Evolutionary conservation across 75 land plant species (phyloP).

Genomic region (Cupressus sempervirens): DNA sequence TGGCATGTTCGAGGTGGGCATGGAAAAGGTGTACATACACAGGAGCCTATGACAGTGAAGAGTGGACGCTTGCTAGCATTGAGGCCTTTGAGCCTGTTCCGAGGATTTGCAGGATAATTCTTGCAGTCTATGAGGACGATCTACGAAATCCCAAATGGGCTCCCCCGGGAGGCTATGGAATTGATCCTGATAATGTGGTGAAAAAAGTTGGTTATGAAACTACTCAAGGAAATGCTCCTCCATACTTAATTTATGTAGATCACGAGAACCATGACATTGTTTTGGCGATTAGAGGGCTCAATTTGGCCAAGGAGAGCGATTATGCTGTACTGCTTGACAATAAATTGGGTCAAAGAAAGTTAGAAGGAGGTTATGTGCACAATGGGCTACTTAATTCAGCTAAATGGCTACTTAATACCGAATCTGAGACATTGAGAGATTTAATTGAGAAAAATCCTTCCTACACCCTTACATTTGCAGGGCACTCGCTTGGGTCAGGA

Average conservation of each 20-base stretch:
- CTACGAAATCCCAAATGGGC: slow-evolving; percentile 43
- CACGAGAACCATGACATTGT: slow-evolving; percentile 57
- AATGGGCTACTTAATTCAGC: slow-evolving; percentile 83
- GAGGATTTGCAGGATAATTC: slow-evolving; percentile 47
- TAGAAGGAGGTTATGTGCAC: slow-evolving; percentile 90
- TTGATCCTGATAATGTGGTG: slow-evolving; percentile 50
- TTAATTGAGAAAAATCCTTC: slow-evolving; percentile 10
- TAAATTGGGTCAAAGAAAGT: slow-evolving; percentile 58
- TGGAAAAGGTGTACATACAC: slow-evolving; percentile 56
- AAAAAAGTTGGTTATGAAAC: slow-evolving; percentile 46
- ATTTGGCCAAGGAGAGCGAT: slow-evolving; percentile 64
- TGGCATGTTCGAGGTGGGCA: slow-evolving; percentile 54
- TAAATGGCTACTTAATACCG: slow-evolving; percentile 59
- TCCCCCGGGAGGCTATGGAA: slow-evolving; percentile 49
- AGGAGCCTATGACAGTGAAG: slow-evolving; percentile 58
- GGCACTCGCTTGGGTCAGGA: slow-evolving; percentile 94
- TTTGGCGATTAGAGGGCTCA: slow-evolving; percentile 80
- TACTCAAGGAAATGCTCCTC: slow-evolving; percentile 55
- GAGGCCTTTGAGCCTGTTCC: slow-evolving; percentile 62
- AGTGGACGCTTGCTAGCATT: slow-evolving; percentile 45
- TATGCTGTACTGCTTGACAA: slow-evolving; percentile 72
- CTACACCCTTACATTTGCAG: slow-evolving; percentile 59
- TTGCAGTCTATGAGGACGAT: slow-evolving; percentile 73
- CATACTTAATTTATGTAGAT: slow-evolving; percentile 80
- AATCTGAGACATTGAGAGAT: slow-evolving; percentile 33